Evolutionary conservation across 176 grass and related monocot species (phyloP).

Genomic region (Bolboschoenus planiculmis): DNA sequence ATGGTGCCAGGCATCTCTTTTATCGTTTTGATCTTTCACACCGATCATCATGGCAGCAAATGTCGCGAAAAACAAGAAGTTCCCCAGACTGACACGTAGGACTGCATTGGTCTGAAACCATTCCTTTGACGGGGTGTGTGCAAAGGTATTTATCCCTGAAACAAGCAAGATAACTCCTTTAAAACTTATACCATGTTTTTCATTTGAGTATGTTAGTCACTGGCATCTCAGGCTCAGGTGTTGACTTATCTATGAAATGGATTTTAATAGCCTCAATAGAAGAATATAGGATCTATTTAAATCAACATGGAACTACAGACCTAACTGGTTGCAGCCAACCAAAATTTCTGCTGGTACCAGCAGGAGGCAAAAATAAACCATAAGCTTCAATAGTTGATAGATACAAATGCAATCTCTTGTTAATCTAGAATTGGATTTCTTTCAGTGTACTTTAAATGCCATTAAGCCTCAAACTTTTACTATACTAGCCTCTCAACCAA

Average conservation of each 20-base stretch:
- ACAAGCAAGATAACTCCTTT: neutral
- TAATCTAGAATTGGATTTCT: neutral
- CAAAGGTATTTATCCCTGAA: constrained; percentile 52
- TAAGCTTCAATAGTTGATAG: neutral
- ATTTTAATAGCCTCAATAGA: neutral
- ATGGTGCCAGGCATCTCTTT: constrained; percentile 83
- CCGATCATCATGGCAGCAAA: constrained; percentile 87
- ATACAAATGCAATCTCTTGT: neutral
- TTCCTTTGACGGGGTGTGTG: constrained; percentile 45
- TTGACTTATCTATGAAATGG: neutral
- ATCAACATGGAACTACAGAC: neutral
- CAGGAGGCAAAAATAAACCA: neutral
- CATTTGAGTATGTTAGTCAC: neutral
- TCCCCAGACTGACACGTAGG: constrained; percentile 83
- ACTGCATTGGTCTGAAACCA: constrained; percentile 96
- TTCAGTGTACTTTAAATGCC: neutral
- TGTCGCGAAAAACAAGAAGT: constrained; percentile 86
- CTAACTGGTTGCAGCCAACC: neutral
- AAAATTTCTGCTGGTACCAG: neutral
- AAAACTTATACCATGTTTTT: neutral
- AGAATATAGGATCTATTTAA: neutral
- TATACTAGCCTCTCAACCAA: neutral
- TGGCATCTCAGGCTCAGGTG: neutral
- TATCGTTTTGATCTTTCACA: constrained; percentile 88
- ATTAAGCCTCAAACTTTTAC: neutral